Base-by-base conservation (phyloP, 495 filamentous ascomycete species). In the Penicillium flavigenum region DNA sequence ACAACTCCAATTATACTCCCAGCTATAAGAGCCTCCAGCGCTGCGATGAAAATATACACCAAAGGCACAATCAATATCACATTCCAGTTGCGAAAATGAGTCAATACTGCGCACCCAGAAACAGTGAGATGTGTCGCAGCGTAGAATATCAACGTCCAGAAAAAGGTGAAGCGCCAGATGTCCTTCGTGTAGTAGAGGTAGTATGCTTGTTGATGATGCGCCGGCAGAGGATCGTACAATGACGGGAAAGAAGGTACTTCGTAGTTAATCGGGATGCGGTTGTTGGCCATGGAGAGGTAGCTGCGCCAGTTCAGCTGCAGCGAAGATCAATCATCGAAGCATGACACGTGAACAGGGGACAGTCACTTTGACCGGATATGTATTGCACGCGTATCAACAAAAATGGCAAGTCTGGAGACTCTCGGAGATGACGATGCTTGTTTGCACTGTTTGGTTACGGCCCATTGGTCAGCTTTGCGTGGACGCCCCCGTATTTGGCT, bases 91-190 rank as follows among this genome's bases (percentile, higher is more conserved):
- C 75, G 76, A 57, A 67, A 69, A 59, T 89, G 90, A 71, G 93
- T 87, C 31, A 82, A 67, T 51, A 94, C 76, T 3, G 90, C 90
- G 63, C 88, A 92, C 11, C 76, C 78, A 0, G 86, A 86, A 2
- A 89, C 90, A 4, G 67, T 56, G 6, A 80, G 52, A 65, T 81
- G 76, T 3, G 70, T 72, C 0, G 65, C 67, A 8, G 63, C 68
- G 56, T 80, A 81, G 42, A 81, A 76, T 8, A 83, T 69, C 49
- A 81, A 54, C 0, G 93, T 97, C 94, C 94, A 98, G 67, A 85
- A 83, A 1, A 96, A 75, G 0, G 94, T 98, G 69, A 92, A 96
- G 51, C 88, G 87, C 91, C 91, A 96, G 45, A 96, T 90, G 66
- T 97, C 91, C 32, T 66, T 60, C 32, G 87, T 78, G 68, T 88